phyloP scores from a whole-genome alignment of 768 basidiomycete genomes.

The Russula dissimulans region DNA sequence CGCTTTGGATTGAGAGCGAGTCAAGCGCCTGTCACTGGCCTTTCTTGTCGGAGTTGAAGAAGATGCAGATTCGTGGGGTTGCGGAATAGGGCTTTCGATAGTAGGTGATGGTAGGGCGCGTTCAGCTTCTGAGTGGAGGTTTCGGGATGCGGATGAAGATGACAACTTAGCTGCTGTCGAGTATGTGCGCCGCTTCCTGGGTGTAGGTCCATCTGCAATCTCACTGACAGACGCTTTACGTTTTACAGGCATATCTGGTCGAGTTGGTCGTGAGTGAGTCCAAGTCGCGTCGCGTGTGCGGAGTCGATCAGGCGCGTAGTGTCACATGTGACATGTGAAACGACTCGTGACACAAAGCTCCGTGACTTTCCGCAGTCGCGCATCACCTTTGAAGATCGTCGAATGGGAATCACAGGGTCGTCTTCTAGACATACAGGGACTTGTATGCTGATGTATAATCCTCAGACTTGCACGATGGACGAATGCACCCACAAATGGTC shows the following conservation, averaged over 20 bases:
- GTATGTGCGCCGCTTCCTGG: slow-evolving; percentile 20
- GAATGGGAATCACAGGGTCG: slow-evolving; percentile 21
- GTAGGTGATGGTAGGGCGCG: not conserved
- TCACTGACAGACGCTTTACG: slow-evolving; percentile 22
- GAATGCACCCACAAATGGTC: slow-evolving; percentile 66
- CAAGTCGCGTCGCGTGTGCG: not conserved
- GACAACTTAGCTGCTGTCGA: slow-evolving; percentile 2
- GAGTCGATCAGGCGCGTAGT: not conserved
- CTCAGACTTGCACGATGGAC: slow-evolving; percentile 69
- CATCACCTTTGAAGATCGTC: not conserved
- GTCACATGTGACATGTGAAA: not conserved
- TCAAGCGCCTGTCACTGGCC: not conserved
- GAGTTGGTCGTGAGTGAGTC: too few species aligned
- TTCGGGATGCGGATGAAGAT: slow-evolving; percentile 3
- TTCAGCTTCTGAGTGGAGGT: not conserved
- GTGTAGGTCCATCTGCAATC: slow-evolving; percentile 13
- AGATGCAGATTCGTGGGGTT: not conserved
- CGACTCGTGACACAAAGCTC: not conserved
- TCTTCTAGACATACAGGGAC: not conserved
- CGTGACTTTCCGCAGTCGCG: not conserved
- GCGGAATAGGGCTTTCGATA: not conserved
- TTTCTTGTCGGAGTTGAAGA: not conserved
- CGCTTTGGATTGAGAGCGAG: slow-evolving; percentile 4
- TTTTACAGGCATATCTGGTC: slow-evolving; percentile 26
- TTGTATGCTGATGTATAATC: not conserved